Evolutionary conservation across 805 yeast genomes (phyloP), one percentile per base, ranked within the genome.

Genomic region (Myxozyma kluyveri): DNA sequence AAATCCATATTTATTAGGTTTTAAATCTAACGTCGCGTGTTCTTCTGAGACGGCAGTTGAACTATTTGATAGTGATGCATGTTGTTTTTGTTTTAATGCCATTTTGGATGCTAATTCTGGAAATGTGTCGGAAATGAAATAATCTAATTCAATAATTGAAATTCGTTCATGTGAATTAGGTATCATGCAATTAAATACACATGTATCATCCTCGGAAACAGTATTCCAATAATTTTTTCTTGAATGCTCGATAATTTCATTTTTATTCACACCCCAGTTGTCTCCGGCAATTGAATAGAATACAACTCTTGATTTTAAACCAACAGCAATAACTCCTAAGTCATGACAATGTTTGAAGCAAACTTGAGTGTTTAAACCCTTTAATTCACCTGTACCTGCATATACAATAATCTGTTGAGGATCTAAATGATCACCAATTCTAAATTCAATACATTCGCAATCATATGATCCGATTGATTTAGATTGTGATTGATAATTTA

Each of bases 351-450:
- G 29, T n/a, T 54, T 54, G 26, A 54, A 56, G 24, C 47, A 39
- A 21, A 47, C 57, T 21, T 37, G 32, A 12, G 19, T 7, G 14
- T 12, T 7, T 4, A 22, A 35, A 14, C 35, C 21, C 32, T 41
- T 51, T 39, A 56, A 48, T 37, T 56, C 60, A 14, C 60, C 59
- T 5, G 52, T 39, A 10, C 60, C 60, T 4, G 60, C 60, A 22
- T 12, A 17, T 27, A 50, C 41, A 18, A 42, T 23, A 14, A 45
- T 22, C 10, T 37, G 23, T 12, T 12, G n/a, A 17, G 4, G 24
- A 17, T 27, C 23, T 10, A 10, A n/a, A 27, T 4, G 19, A n/a
- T 27, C 3, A 9, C 52, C 51, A 12, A 36, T 19, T 17, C 58
- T 36, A 22, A 56, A 36, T 35, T 56, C 60, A 4, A 55, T 17